Conservation (phyloP, 768 basidiomycete genomes). For the Candolleomyces aberdarensis region DNA sequence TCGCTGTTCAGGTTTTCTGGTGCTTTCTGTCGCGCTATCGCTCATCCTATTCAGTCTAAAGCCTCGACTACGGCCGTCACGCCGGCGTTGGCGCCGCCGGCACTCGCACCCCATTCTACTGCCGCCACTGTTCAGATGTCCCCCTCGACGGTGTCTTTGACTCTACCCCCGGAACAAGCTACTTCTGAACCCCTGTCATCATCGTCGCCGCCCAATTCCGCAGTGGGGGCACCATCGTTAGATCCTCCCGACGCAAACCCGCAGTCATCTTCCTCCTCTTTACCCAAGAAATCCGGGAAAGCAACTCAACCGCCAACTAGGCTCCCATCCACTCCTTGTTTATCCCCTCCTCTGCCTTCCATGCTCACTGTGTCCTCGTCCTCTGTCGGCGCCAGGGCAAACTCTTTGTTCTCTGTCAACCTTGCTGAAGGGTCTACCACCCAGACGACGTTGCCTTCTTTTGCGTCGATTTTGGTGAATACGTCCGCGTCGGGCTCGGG, state of each 20-base stretch:
- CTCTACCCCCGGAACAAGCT: no score
- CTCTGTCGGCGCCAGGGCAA: neutral
- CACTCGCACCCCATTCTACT: no score
- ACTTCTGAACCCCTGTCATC: no score
- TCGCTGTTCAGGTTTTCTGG: neutral
- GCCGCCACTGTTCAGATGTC: no score
- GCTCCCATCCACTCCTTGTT: neutral
- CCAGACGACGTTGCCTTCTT: slow-evolving; percentile 1
- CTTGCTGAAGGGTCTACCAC: neutral
- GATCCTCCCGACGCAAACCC: no score
- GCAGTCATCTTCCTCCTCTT: neutral
- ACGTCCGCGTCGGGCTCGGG: neutral
- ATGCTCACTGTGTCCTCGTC: neutral
- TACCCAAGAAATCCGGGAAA: neutral
- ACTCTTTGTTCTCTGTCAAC: slow-evolving; percentile 5
- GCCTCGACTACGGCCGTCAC: no score
- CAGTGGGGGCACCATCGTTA: no score
- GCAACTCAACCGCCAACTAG: no score
- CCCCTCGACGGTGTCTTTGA: no score
- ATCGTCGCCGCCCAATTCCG: no score
- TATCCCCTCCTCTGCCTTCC: neutral
- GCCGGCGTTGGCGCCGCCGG: no score
- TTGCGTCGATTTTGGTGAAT: neutral
- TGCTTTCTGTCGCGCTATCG: neutral
- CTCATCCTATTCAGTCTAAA: neutral